Base-by-base conservation (phyloP, 176 grass and related monocot species). In the sorghum (Sorghum bicolor) region DNA sequence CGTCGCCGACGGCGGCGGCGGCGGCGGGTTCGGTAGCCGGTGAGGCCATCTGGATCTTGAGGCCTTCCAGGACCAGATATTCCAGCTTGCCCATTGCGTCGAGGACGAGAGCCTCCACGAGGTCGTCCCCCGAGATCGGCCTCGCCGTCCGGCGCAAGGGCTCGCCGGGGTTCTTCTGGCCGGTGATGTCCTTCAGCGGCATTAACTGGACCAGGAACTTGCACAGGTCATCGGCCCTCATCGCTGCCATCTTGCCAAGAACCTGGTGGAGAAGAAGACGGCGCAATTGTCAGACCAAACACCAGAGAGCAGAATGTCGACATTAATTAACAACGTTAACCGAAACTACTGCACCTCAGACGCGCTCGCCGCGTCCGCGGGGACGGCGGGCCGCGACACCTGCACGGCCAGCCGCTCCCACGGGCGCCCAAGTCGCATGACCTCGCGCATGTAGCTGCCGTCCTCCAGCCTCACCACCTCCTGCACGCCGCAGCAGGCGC, bases 341-440 rank as follows among this genome's bases (percentile, higher is more conserved):
- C 24, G 28, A 37, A 60, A 20, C 50, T 73, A n/a, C n/a, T n/a
- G n/a, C 55, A 93, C 94, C 91, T 91, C 87, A 0, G 82, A 61
- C 8, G 85, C 89, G 64, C 53, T 88, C 4, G 39, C 16, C 2
- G 91, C 75, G 45, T 93, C 62, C 74, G 62, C 70, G 16, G 86
- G 81, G 34, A 86, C 6, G 70, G 81, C 70, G n/a, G 91, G 84
- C 20, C 11, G 45, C 2, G 94, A 89, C 25, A 93, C 45, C 62
- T 97, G 91, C 79, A 97, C 85, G 70, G 76, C 61, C 22, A 97
- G 75, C 14, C 89, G 62, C 43, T 76, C 87, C 94, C 86, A 91
- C 19, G 70, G 78, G 69, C 80, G 76, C 15, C 86, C 91, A 16
- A 78, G 65, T 55, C 22, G 78, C 24, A 38, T 79, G 40, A 93